Base-by-base conservation (phyloP, 495 filamentous ascomycete species). In the Aspergillus steynii region DNA sequence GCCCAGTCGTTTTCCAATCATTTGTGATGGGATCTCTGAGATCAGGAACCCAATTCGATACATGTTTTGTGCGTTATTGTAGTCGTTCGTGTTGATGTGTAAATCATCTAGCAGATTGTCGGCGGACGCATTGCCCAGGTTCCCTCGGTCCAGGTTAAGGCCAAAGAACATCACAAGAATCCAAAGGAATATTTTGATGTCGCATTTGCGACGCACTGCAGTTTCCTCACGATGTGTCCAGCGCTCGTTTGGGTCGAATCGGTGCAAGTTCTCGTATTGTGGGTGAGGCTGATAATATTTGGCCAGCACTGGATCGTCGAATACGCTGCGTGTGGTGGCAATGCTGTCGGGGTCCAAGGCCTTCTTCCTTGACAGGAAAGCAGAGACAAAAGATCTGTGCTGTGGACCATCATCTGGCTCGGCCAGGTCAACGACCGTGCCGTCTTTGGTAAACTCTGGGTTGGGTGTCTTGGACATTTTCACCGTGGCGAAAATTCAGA, bases 81-180 rank as follows among this genome's bases (percentile, higher is more conserved):
- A 91, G 75, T 86, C 86, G 62, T 90, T 86, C 15, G 86, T 90
- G 47, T 71, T 83, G 27, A 90, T 65, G 3, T 80, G 67, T 12
- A 83, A 64, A 57, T 83, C 78, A 5, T 55, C 70, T 3, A 90
- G 77, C 59, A 90, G 74, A 69, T 88, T 85, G 68, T 90, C 88
- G 0, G 85, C 81, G 1, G 88, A 68, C 6, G 88, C 87, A 60
- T 89, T 82, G 14, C 69, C 64, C 51, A 90, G 79, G 62, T 92
- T 93, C 20, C 85, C 83, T n/a, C 89, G 80, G 63, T 93, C 90
- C 2, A 92, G 73, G 55, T 93, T 85, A 32, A 93, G 78, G 0
- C 85, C 87, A 55, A 91, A 90, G 77, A 96, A 96, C 70, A 86
- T 88, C 61, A 96, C 82, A 50, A 94, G 85, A 52, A 83, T 82